Evolutionary conservation across 1,139 yeast genomes (phyloP).

Genomic region (Sugiyamaella sp.): DNA sequence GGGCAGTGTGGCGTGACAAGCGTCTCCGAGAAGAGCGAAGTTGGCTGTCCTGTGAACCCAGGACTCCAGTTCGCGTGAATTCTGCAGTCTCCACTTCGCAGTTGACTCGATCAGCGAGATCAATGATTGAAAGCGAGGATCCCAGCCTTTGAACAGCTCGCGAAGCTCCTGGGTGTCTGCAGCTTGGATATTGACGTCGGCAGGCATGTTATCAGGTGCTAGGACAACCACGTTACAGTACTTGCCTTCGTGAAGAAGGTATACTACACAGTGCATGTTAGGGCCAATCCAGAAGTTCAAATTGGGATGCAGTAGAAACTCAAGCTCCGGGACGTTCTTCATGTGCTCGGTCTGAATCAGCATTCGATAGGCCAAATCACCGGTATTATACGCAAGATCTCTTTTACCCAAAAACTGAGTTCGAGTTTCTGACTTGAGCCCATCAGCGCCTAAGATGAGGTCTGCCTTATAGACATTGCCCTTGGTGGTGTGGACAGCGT

Average conservation of each 20-base stretch:
- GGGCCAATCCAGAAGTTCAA: constrained; percentile 42
- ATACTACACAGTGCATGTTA: constrained; percentile 37
- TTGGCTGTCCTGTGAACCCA: constrained; percentile 33
- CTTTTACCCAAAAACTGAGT: constrained; percentile 27
- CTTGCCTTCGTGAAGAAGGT: constrained; percentile 33
- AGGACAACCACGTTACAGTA: constrained; percentile 33
- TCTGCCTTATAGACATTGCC: constrained; percentile 39
- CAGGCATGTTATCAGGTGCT: constrained; percentile 37
- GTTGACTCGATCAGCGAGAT: constrained; percentile 34
- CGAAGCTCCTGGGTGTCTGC: constrained; percentile 36
- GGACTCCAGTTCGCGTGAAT: constrained; percentile 35
- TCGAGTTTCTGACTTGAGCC: constrained; percentile 36
- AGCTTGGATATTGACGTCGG: constrained; percentile 30
- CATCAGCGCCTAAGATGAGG: constrained; percentile 45
- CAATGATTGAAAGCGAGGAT: constrained; percentile 34
- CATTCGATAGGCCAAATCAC: constrained; percentile 37
- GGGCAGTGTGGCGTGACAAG: constrained; percentile 49
- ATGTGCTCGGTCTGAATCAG: constrained; percentile 27
- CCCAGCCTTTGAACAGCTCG: constrained; percentile 37
- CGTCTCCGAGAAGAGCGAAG: constrained; percentile 43
- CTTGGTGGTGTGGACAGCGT: constrained; percentile 35
- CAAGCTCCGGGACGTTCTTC: constrained; percentile 24
- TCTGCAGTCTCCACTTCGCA: constrained; percentile 39
- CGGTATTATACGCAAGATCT: constrained; percentile 34
- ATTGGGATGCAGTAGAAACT: constrained; percentile 29